Evolutionary conservation across 2,329 filamentous ascomycete genomes (phyloP), one percentile per base, ranked within the genome.

Genomic region (Phialophora tarda): DNA sequence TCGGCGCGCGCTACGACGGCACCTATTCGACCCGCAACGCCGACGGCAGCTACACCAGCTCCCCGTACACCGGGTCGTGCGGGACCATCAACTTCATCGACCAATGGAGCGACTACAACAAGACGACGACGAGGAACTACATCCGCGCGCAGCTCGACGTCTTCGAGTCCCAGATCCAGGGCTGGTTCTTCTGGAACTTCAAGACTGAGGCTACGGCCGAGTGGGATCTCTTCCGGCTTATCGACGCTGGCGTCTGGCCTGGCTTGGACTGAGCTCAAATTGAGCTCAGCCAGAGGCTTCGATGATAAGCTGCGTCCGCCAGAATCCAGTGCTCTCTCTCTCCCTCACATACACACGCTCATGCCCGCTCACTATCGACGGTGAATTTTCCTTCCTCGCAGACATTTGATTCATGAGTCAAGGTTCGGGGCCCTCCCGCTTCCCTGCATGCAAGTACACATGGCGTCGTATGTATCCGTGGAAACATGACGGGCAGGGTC

Each of bases 1-100:
- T 85, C 51, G 88, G 87, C 12, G 82, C 87, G 8, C 82, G 89
- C 41, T 88, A 86, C 66, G 79, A 82, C 53, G 68, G 70, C 23
- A 74, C 70, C 8, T 74, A 73, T 30, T 81, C 79, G 74, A 84
- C 87, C 23, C 63, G 23, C 63, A 62, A 62, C 34, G 56, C 63
- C 17, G 65, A 69, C 28, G 82, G 61, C 64, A 51, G 57, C 30
- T 70, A 65, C 63, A 48, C 59, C 30, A 81, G 78, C 34, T 83
- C 79, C 57, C 71, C 74, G 0, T 81, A 78, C 60, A 78, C 87
- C 26, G 86, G 86, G n/a, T 80, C 79, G 65, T 90, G 88, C 75
- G 77, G 73, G 3, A 81, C 78, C 67, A 84, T 83, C 70, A 82
- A 80, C 73, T 79, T 80, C 71, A 77, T 82, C 28, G 79, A 79